These are phyloP conservation scores for Populus deltoides DNA, from an alignment of 345 rosid genomes.

Conservation along the genomic window DNA sequence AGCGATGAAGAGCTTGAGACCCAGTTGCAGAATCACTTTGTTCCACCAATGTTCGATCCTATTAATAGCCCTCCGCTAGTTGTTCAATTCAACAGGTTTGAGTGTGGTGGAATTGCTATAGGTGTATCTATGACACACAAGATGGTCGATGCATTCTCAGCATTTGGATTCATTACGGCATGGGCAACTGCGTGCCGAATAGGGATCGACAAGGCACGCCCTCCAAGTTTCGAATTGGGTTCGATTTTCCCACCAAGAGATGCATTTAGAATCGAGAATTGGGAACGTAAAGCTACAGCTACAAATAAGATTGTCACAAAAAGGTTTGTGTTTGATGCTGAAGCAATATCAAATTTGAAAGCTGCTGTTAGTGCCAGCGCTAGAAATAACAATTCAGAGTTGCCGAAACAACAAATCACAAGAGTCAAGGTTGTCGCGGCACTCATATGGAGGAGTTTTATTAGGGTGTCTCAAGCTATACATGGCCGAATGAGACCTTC, in stretches of 20 bases:
- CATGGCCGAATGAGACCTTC: conserved; percentile 10
- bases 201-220: not conserved
- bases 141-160: conserved; percentile 19
- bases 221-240: conserved; percentile 13
- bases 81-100: conserved; percentile 26
- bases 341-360: conserved; percentile 12
- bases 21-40: not conserved
- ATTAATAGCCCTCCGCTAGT: not conserved
- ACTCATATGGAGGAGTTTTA: conserved; percentile 24
- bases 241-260: conserved; percentile 18
- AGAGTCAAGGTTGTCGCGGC: conserved; percentile 20
- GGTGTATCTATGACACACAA: conserved; percentile 21
- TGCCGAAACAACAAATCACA: conserved; percentile 2
- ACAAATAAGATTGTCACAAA: conserved; percentile 2
- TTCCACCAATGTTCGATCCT: no score
- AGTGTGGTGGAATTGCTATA: conserved; percentile 24
- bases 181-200: conserved; percentile 1
- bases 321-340: not conserved
- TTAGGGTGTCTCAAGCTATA: conserved; percentile 1
- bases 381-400: not conserved
- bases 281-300: not conserved
- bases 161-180: conserved; percentile 10
- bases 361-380: not conserved
- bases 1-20: conserved; percentile 6
- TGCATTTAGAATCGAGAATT: no score